Conservation (phyloP, 2,329 filamentous ascomycete genomes). For the Periconia sp. region DNA sequence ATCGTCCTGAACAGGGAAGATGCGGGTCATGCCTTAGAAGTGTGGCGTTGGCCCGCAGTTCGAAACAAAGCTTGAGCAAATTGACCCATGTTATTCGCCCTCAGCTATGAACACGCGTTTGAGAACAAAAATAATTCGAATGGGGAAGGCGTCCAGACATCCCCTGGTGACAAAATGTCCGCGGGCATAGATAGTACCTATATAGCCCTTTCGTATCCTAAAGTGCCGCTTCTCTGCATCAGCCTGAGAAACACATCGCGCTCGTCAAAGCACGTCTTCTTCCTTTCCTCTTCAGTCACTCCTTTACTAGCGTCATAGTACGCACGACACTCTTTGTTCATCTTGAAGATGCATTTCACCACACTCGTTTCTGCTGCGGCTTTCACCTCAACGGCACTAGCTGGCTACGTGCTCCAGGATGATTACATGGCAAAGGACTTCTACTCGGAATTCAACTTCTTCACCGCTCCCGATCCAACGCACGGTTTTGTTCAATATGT, state of each 20-base stretch:
- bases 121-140: neutral
- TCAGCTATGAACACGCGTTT: neutral
- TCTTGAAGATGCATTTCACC: constrained; percentile 40
- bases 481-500: constrained; percentile 48
- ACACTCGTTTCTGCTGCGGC: constrained; percentile 37
- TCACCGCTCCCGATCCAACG: constrained; percentile 48
- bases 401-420: constrained; percentile 45
- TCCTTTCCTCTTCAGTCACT: constrained; percentile 23
- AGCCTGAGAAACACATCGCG: constrained; percentile 6
- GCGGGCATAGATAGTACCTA: constrained; percentile 10
- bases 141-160: neutral
- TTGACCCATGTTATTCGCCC: constrained; percentile 1
- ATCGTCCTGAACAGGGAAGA: constrained; percentile 9
- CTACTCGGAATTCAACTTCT: constrained; percentile 50
- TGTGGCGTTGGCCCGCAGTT: constrained; percentile 12
- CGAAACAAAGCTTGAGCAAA: constrained; percentile 27
- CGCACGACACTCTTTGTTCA: constrained; percentile 34
- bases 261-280: constrained; percentile 4
- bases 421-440: constrained; percentile 45
- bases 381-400: constrained; percentile 39
- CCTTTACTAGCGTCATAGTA: constrained; percentile 33
- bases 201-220: constrained; percentile 16
- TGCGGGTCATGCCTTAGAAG: constrained; percentile 16
- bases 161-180: neutral
- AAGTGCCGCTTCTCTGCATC: neutral